These are phyloP conservation scores for Dactylellina haptotyla DNA, from an alignment of 2,329 filamentous ascomycete species.

Conservation along the genomic window DNA sequence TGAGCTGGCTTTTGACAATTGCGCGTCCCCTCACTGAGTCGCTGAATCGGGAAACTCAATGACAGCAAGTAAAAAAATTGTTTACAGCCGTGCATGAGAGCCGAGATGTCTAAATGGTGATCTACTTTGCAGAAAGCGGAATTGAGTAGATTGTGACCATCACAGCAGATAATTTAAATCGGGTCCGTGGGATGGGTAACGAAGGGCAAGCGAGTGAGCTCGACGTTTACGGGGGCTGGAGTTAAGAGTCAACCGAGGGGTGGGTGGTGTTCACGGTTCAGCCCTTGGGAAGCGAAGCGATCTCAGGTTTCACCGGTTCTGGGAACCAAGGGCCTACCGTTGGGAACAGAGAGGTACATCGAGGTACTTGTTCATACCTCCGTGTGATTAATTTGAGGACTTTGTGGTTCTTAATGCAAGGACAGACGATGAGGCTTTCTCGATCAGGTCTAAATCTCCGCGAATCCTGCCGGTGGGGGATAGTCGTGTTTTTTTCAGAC, in stretches of 20 bases:
- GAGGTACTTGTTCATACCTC: constrained; percentile 40
- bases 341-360: constrained; percentile 30
- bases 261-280: constrained; percentile 3
- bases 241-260: constrained; percentile 12
- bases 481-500: not conserved
- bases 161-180: not conserved
- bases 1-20: constrained; percentile 1
- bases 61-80: constrained; percentile 10
- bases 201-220: constrained; percentile 12
- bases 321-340: not conserved
- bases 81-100: constrained; percentile 10
- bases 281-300: constrained; percentile 16
- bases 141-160: not conserved
- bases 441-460: constrained; percentile 51
- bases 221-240: constrained; percentile 29
- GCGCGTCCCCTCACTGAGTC: constrained; percentile 23
- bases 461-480: constrained; percentile 25
- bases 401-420: constrained; percentile 22
- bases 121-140: constrained; percentile 28
- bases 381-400: not conserved
- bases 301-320: constrained; percentile 13
- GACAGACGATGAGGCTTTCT: constrained; percentile 36
- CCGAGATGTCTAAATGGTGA: constrained; percentile 14
- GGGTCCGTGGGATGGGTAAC: constrained; percentile 14
- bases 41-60: constrained; percentile 25